Evolutionary conservation across 164 flowering plant genomes (phyloP), one percentile per base, ranked within the genome.

Genomic region (Chimonanthus salicifolius): DNA sequence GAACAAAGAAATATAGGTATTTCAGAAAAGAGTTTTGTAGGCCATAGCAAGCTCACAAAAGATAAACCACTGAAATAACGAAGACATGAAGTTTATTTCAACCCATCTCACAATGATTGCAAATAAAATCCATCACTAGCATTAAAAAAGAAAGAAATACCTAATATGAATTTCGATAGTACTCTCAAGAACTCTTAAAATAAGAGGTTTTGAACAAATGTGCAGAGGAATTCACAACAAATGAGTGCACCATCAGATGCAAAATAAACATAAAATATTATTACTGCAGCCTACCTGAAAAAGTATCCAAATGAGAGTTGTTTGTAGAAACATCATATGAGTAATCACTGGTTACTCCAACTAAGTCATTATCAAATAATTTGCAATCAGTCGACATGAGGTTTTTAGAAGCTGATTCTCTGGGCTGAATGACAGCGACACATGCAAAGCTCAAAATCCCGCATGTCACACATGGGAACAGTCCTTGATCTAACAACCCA

Each of bases 381-480:
- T 84, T 84, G 82, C 90, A 87, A 77, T 90, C 94, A 68, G 89
- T 83, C 71, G 98, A 87, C 88, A 86, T 86, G 58, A 94, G 85
- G 78, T 88, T 84, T 68, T 79, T 79, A n/a, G 91, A 84, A 66
- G 98, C 87, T 69, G 81, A 83, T 78, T 92, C 97, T 73, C 73
- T 86, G 2, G 99, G 98, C 78, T 88, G 92, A 80, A 96, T 74
- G 8, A 96, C 80, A 70, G 97, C 98, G 71, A 84, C 87, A 80
- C 97, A 96, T 64, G 94, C 85, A 84, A 87, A 94, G 82, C 86
- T 84, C 84, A 91, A 82, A 71, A 92, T 87, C 75, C 99, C 99
- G 83, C 99, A 96, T 2, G 90, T 90, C 72, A 90, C 97, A 80
- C 99, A 96, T 43, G 97, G 90, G 80, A 96, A 90, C 43, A 90